These are phyloP conservation scores for Ophiostoma angusticollis DNA, from an alignment of 2,329 filamentous ascomycete genomes.

Conservation along the genomic window DNA sequence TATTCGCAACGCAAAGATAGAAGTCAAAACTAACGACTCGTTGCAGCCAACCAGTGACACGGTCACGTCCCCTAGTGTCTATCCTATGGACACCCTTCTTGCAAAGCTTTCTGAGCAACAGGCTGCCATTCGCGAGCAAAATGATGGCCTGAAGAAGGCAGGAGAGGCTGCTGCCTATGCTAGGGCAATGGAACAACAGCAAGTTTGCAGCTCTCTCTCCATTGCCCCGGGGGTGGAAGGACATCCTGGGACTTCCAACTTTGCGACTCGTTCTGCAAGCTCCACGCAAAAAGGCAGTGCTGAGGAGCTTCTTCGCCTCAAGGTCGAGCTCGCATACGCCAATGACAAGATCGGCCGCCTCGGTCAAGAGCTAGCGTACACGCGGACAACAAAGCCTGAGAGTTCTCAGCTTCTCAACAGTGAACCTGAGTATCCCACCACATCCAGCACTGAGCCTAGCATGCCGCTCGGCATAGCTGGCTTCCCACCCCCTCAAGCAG, in stretches of 20 bases:
- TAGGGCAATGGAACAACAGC: slow-evolving; percentile 31
- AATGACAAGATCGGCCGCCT: slow-evolving; percentile 58
- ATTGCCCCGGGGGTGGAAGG: slow-evolving; percentile 49
- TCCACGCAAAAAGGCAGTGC: slow-evolving; percentile 31
- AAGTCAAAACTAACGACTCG: background rate
- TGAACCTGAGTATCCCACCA: slow-evolving; percentile 20
- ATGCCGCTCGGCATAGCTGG: slow-evolving; percentile 11
- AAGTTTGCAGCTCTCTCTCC: slow-evolving; percentile 46
- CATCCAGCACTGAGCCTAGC: slow-evolving; percentile 2
- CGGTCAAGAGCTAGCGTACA: slow-evolving; percentile 55
- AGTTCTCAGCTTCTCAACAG: slow-evolving; percentile 39
- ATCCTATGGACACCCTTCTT: slow-evolving; percentile 58
- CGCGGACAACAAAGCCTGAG: slow-evolving; percentile 46
- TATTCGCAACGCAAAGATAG: background rate
- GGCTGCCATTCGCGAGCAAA: slow-evolving; percentile 44
- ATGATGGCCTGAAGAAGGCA: slow-evolving; percentile 34
- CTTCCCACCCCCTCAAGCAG: slow-evolving; percentile 15
- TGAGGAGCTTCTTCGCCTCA: slow-evolving; percentile 54
- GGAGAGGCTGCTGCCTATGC: slow-evolving; percentile 26
- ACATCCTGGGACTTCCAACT: slow-evolving; percentile 31
- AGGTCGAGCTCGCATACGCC: slow-evolving; percentile 57
- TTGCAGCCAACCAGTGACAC: slow-evolving; percentile 34
- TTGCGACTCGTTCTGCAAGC: slow-evolving; percentile 41
- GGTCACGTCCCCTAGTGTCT: slow-evolving; percentile 25
- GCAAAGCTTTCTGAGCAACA: slow-evolving; percentile 64